Conservation (phyloP, 768 basidiomycete genomes). For the Lactifluus rugatus region DNA sequence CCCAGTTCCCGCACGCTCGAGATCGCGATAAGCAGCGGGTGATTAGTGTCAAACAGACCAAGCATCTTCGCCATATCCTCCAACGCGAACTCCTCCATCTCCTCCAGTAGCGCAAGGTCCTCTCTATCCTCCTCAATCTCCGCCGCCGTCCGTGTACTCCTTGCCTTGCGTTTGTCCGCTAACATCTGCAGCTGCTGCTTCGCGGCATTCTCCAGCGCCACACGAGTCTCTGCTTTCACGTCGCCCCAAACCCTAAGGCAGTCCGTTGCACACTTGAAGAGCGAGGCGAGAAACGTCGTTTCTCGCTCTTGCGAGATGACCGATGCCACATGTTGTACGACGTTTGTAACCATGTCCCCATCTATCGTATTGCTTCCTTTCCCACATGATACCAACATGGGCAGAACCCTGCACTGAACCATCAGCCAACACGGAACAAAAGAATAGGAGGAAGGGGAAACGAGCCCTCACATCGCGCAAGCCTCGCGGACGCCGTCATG, state of each 20-base stretch:
- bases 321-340: slow-evolving; percentile 48
- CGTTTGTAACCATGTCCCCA: slow-evolving; percentile 44
- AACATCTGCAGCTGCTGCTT: slow-evolving; percentile 60
- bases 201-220: slow-evolving; percentile 54
- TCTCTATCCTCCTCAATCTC: slow-evolving; percentile 47
- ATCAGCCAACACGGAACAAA: neutral
- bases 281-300: slow-evolving; percentile 64
- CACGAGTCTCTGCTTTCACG: slow-evolving; percentile 39
- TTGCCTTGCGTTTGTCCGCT: slow-evolving; percentile 56
- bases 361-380: slow-evolving; percentile 38
- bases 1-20: slow-evolving; percentile 66
- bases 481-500: slow-evolving; percentile 81
- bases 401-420: slow-evolving; percentile 44
- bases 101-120: slow-evolving; percentile 62
- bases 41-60: slow-evolving; percentile 42
- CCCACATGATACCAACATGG: slow-evolving; percentile 59
- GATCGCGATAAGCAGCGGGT: slow-evolving; percentile 60
- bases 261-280: slow-evolving; percentile 64
- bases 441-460: too few species aligned
- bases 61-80: slow-evolving; percentile 72
- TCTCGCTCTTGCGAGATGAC: slow-evolving; percentile 67
- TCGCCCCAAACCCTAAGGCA: slow-evolving; percentile 51
- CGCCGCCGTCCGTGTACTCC: slow-evolving; percentile 31
- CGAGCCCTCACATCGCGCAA: slow-evolving; percentile 51
- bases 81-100: slow-evolving; percentile 74